Percentiles rank a stretch among this genome's conserved stretches.
Conservation (phyloP, 495 filamentous ascomycete species). For the Xylaria palmicola region DNA sequence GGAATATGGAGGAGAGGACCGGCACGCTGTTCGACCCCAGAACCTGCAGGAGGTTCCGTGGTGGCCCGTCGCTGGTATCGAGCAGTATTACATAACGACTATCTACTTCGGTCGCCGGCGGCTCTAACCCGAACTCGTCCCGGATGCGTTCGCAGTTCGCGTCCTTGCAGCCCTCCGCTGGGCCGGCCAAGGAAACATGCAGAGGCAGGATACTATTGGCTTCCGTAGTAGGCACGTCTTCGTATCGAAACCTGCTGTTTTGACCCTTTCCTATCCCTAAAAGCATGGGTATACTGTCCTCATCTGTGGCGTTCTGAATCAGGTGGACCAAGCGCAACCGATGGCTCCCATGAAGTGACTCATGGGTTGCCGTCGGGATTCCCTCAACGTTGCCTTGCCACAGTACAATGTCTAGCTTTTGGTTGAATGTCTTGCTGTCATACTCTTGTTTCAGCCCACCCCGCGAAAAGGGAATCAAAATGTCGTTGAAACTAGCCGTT, state of each 20-base stretch:
- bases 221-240: slow-evolving; percentile 27
- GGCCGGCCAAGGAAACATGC: slow-evolving; percentile 46
- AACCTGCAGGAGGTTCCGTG: slow-evolving; percentile 59
- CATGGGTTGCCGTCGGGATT: slow-evolving; percentile 30
- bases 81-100: slow-evolving; percentile 61
- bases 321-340: slow-evolving; percentile 63
- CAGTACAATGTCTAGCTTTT: slow-evolving; percentile 55
- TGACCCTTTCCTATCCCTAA: slow-evolving; percentile 26
- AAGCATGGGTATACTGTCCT: slow-evolving; percentile 38
- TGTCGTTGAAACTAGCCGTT: slow-evolving; percentile 59
- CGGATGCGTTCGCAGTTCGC: slow-evolving; percentile 51
- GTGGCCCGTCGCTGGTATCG: slow-evolving; percentile 69
- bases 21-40: slow-evolving; percentile 64
- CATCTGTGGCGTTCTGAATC: slow-evolving; percentile 49
- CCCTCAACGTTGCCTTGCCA: slow-evolving; percentile 59
- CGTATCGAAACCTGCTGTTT: slow-evolving; percentile 34
- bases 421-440: slow-evolving; percentile 43
- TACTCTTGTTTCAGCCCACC: slow-evolving; percentile 61
- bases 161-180: slow-evolving; percentile 47
- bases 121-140: slow-evolving; percentile 56
- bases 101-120: slow-evolving; percentile 23
- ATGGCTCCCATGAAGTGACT: slow-evolving; percentile 41
- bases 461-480: slow-evolving; percentile 81
- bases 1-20: slow-evolving; percentile 64
- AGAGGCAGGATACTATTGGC: slow-evolving; percentile 39